phyloP scores from a whole-genome alignment of 495 filamentous ascomycete genomes.

The Peziza echinospora region DNA sequence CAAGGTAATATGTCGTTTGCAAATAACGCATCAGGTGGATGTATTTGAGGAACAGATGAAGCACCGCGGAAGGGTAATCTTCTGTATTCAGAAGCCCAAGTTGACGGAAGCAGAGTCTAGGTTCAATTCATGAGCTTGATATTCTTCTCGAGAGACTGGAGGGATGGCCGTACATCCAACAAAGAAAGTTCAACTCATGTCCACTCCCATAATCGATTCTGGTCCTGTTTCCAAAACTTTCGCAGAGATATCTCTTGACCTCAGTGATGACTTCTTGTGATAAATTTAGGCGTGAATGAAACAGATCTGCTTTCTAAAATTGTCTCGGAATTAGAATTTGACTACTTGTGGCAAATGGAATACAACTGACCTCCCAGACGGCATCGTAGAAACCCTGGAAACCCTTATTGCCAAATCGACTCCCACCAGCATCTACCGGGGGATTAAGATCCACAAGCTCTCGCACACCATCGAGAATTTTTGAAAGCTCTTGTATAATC shows the following conservation, averaged over 20 bases:
- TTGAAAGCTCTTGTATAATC: conserved; percentile 39
- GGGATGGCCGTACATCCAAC: conserved; percentile 40
- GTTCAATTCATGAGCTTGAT: background rate
- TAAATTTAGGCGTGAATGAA: conserved; percentile 30
- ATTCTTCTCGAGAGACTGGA: background rate
- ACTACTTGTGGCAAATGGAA: no score
- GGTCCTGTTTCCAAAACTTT: conserved; percentile 64
- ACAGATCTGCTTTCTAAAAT: no score
- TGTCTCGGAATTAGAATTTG: no score
- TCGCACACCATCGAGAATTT: conserved; percentile 45
- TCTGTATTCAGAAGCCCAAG: conserved; percentile 38
- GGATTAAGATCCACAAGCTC: conserved; percentile 42
- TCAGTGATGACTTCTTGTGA: conserved; percentile 49
- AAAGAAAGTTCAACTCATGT: conserved; percentile 87
- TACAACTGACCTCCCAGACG: no score
- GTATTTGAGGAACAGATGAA: conserved; percentile 62
- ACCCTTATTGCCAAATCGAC: conserved; percentile 79
- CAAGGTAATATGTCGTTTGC: conserved; percentile 80
- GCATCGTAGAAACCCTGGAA: conserved; percentile 71
- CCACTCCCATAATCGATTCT: conserved; percentile 96
- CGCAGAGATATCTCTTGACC: conserved; percentile 52
- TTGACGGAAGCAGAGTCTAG: conserved; percentile 53
- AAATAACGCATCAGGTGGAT: conserved; percentile 57
- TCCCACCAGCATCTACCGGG: conserved; percentile 62
- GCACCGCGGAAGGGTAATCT: conserved; percentile 51